These are phyloP conservation scores for Rusavskia elegans DNA, from an alignment of 495 filamentous ascomycete genomes.

Conservation along the genomic window DNA sequence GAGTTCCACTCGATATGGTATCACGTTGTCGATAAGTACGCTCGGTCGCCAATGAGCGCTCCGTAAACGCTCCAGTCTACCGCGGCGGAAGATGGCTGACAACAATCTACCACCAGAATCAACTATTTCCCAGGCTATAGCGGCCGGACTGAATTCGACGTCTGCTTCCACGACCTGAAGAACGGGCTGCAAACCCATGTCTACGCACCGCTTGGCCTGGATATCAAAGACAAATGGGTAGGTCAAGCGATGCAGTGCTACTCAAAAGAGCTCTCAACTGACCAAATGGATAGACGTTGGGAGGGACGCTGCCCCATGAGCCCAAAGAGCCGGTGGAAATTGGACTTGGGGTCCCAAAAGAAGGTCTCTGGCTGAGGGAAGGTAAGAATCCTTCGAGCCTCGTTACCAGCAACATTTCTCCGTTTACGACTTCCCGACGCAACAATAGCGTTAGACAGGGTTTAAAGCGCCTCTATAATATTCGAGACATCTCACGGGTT, in stretches of 20 bases:
- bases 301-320: conserved; percentile 49
- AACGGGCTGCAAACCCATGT: conserved; percentile 59
- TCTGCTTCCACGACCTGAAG: conserved; percentile 53
- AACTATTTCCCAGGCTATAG: conserved; percentile 51
- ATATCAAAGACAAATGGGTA: conserved; percentile 50
- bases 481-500: too few relatives aligned
- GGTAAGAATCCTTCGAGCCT: too few relatives aligned
- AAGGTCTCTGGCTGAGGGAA: conserved; percentile 59
- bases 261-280: too few relatives aligned
- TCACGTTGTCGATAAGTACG: conserved; percentile 28
- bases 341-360: conserved; percentile 39
- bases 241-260: too few relatives aligned
- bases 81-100: conserved; percentile 27
- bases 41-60: not conserved
- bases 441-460: too few relatives aligned
- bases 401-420: too few relatives aligned
- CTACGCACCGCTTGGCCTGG: conserved; percentile 51
- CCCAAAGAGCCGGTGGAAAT: conserved; percentile 39
- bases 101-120: conserved; percentile 25
- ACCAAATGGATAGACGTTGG: conserved; percentile 21
- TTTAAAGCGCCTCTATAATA: too few relatives aligned
- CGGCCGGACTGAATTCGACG: conserved; percentile 56
- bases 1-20: conserved; percentile 60
- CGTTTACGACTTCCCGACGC: too few relatives aligned
- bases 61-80: not conserved